phyloP scores from a whole-genome alignment of 495 filamentous ascomycete genomes.

The Penicilliopsis zonata region DNA sequence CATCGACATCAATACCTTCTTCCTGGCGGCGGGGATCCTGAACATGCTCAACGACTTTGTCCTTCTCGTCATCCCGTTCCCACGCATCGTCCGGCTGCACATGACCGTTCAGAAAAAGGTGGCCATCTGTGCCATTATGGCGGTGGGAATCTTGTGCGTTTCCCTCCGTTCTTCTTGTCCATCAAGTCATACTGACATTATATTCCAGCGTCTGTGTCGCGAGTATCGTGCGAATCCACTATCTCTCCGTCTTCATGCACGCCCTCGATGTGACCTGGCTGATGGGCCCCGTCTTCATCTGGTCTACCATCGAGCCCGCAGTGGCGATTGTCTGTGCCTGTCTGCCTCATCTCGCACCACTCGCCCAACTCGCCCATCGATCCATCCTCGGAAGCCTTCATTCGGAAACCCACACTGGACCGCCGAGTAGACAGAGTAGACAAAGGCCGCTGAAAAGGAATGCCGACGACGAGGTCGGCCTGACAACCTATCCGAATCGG shows the following conservation, averaged over 20 bases:
- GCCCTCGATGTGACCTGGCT: constrained; percentile 24
- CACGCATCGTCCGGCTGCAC: constrained; percentile 20
- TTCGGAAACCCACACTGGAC: background rate
- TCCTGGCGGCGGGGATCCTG: constrained; percentile 15
- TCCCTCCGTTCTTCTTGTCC: background rate
- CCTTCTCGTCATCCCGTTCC: constrained; percentile 29
- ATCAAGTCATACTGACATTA: background rate
- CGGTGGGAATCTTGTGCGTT: constrained; percentile 24
- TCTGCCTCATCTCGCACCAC: constrained; percentile 26
- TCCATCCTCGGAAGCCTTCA: background rate
- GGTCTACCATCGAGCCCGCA: constrained; percentile 29
- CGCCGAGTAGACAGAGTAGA: constrained; percentile 7
- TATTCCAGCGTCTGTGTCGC: constrained; percentile 18
- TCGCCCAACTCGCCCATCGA: constrained; percentile 12
- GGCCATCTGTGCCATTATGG: constrained; percentile 26
- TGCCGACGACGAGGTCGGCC: constrained; percentile 9
- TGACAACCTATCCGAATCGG: constrained; percentile 5
- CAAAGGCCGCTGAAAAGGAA: constrained; percentile 4
- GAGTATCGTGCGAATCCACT: constrained; percentile 27
- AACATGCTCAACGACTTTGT: constrained; percentile 31
- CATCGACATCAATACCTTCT: constrained; percentile 15
- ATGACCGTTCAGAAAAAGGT: constrained; percentile 24
- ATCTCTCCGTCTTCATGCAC: constrained; percentile 19
- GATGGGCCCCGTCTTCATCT: constrained; percentile 28
- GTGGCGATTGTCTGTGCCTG: constrained; percentile 31